A percentile compares a stretch with the other conserved stretches of the same genome.
Conservation (phyloP, 306 rosid genomes). For the Sicyos edulis region DNA sequence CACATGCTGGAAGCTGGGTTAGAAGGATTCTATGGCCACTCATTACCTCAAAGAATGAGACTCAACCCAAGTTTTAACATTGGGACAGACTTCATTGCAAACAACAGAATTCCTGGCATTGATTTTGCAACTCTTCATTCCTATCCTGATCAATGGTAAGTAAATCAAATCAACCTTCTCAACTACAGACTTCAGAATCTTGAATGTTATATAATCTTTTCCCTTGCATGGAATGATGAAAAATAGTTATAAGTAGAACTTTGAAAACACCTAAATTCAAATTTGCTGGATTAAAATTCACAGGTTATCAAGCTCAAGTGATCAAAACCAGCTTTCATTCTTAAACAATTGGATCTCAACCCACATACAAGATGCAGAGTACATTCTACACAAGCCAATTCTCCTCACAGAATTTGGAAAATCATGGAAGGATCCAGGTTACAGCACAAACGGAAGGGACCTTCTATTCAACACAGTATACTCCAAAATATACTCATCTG, state of each 20-base stretch:
- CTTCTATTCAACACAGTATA: conserved; percentile 54
- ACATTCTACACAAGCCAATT: conserved; percentile 55
- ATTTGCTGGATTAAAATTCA: background rate
- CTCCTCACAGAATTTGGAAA: conserved; percentile 70
- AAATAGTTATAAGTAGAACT: no score
- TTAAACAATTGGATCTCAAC: conserved; percentile 63
- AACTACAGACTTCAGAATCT: no score
- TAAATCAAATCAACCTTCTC: conserved; percentile 19
- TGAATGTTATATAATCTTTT: no score
- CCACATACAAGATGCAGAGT: conserved; percentile 67
- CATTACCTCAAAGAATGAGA: conserved; percentile 62
- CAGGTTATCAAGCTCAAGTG: conserved; percentile 59
- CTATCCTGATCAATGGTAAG: conserved; percentile 92
- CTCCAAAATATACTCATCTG: conserved; percentile 66
- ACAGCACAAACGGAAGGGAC: conserved; percentile 51
- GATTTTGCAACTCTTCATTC: conserved; percentile 88
- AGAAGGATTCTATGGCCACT: conserved; percentile 84
- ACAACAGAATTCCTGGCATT: conserved; percentile 51
- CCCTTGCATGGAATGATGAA: no score
- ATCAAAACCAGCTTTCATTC: conserved; percentile 52
- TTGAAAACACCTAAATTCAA: conserved; percentile 1
- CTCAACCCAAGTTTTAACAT: conserved; percentile 55
- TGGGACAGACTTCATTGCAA: conserved; percentile 82
- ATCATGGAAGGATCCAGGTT: conserved; percentile 59
- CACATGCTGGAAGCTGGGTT: conserved; percentile 84